Evolutionary conservation across 179 eudicot genomes (phyloP).

Genomic region (Beta macrorhiza): DNA sequence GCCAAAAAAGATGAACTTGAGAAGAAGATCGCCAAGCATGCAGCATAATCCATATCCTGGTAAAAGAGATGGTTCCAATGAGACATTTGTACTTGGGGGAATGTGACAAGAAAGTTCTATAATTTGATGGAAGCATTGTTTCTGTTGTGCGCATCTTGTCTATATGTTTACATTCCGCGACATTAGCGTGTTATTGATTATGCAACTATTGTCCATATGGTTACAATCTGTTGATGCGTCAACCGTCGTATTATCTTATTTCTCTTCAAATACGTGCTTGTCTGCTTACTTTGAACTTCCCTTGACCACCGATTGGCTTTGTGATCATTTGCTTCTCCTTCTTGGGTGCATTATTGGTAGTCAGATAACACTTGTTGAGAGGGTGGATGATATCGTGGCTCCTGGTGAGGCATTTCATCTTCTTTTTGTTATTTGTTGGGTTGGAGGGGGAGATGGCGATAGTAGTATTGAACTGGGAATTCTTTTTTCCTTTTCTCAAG

Average conservation of each 20-base stretch:
- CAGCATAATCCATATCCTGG: constrained; percentile 7
- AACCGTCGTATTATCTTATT: background rate
- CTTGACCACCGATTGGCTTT: background rate
- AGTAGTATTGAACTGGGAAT: too few relatives aligned
- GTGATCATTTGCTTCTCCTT: background rate
- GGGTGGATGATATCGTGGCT: too few relatives aligned
- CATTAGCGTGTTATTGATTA: background rate
- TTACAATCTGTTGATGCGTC: background rate
- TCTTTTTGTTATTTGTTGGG: too few relatives aligned
- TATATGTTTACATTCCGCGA: background rate
- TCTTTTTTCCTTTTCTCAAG: too few relatives aligned
- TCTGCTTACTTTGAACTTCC: background rate
- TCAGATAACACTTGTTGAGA: too few relatives aligned
- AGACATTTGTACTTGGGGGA: background rate
- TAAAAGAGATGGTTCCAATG: background rate
- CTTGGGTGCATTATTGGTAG: background rate
- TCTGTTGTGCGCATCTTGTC: background rate
- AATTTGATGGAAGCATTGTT: background rate
- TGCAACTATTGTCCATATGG: constrained; percentile 8
- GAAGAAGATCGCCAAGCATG: constrained; percentile 65
- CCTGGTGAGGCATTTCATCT: too few relatives aligned
- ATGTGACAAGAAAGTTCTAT: background rate
- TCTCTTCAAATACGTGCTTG: background rate
- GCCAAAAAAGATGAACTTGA: constrained; percentile 83
- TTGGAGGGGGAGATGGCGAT: too few relatives aligned